Base-by-base conservation (phyloP, 139 green algal genomes). In the Edaphochlamys debaryana region DNA sequence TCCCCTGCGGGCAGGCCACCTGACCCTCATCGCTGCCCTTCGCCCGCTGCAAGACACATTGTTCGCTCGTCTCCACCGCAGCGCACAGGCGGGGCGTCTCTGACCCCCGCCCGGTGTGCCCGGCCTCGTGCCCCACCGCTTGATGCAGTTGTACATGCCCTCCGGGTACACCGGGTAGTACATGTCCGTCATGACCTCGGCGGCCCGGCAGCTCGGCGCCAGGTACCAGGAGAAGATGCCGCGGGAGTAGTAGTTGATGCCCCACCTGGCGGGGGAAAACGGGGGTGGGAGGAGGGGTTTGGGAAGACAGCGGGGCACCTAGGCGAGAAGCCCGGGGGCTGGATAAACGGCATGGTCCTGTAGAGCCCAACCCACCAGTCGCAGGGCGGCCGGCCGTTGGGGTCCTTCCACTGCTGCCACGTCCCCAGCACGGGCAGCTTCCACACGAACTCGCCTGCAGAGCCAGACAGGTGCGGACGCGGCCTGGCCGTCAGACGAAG, bases 161-260 rank as follows among this genome's bases (percentile, higher is more conserved):
- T 89, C 85, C 17, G 93, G 75, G 80, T 96, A 94, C n/a, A 96
- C 85, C 3, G 92, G 87, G 79, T 97, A 97, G 45, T 90, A 93
- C 94, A 98, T 98, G 89, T 98, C 95, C 0, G 92, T 97, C 93
- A 97, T 97, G 5, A 92, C 72, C 84, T 96, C 95, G 20, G 87
- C 87, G 19, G 73, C 63, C 56, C 89, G 77, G 84, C 80, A 86
- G 11, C 56, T 70, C 17, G 94, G 87, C 67, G 73, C 52, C 41
- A 95, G 87, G 66, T 78, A 82, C 87, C 85, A 90, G 38, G n/a
- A 73, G 8, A 90, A 63, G 30, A 79, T 48, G 42, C 56, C 58
- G 58, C 58, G 69, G 11, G 41, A 87, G 89, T 94, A 94, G 82
- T 93, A 94, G 82, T 94, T 94, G 75, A 94, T 89, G 42, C 91